Conservation (phyloP, 371 early-diverging fungal species). For the Mortierella sp. region DNA sequence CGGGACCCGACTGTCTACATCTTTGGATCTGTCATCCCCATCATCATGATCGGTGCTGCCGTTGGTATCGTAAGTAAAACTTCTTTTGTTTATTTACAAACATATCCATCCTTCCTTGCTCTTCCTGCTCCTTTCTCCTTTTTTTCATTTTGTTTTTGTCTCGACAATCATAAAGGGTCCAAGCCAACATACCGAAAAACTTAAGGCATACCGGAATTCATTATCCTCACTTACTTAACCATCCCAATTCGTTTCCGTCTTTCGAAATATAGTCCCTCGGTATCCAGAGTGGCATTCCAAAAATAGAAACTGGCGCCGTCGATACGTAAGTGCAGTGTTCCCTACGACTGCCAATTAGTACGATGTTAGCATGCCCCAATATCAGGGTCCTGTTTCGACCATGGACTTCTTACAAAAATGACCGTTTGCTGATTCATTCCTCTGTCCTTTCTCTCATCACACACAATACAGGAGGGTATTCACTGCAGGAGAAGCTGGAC, state of each 20-base stretch:
- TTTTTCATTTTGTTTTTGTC: background rate
- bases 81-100: background rate
- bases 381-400: background rate
- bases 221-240: background rate
- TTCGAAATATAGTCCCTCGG: conserved; percentile 28
- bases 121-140: background rate
- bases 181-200: background rate
- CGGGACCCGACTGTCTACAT: conserved; percentile 33
- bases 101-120: background rate
- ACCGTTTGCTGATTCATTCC: background rate
- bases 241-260: background rate
- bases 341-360: background rate
- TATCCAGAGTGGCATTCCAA: conserved; percentile 51
- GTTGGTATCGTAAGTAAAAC: conserved; percentile 48
- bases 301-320: conserved; percentile 30
- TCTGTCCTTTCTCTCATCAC: background rate
- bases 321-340: conserved; percentile 30
- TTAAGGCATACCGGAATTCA: background rate
- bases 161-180: background rate
- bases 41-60: conserved; percentile 52
- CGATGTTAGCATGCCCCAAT: background rate
- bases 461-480: conserved; percentile 27
- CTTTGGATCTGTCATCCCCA: conserved; percentile 45
- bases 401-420: background rate
- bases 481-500: conserved; percentile 29